Conservation (phyloP, 805 yeast species). For the Candida ovalis region DNA sequence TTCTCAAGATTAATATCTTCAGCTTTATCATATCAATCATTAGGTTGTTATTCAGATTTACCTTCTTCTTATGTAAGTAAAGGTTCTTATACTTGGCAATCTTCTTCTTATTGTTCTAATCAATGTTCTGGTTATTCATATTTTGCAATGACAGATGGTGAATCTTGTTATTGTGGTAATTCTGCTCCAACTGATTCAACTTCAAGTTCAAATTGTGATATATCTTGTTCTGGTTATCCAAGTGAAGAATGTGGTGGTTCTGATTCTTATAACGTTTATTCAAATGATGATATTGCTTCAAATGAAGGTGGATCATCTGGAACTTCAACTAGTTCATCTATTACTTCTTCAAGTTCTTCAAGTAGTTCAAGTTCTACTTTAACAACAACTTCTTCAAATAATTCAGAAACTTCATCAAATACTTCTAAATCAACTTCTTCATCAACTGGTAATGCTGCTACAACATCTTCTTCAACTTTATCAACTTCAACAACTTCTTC, state of each 20-base stretch:
- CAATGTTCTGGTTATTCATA: slow-evolving; percentile 38
- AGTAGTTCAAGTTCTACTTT: slow-evolving; percentile 8
- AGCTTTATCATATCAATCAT: slow-evolving; percentile 4
- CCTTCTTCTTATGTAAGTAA: slow-evolving; percentile 33
- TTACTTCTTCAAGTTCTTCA: slow-evolving; percentile 5
- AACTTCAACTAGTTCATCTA: too few relatives aligned
- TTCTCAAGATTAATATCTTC: background rate
- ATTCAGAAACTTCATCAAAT: slow-evolving; percentile 12
- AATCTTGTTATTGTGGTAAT: slow-evolving; percentile 66
- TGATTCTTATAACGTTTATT: slow-evolving; percentile 43
- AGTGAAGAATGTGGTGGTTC: slow-evolving; percentile 56
- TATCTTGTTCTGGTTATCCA: slow-evolving; percentile 59
- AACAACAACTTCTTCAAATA: slow-evolving; percentile 13
- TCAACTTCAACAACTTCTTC: slow-evolving; percentile 10
- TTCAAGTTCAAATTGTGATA: slow-evolving; percentile 36
- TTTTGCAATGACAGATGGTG: slow-evolving; percentile 52
- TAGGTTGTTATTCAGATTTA: slow-evolving; percentile 40
- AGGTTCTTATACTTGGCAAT: slow-evolving; percentile 55
- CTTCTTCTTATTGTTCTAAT: slow-evolving; percentile 51
- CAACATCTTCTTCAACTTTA: slow-evolving; percentile 1
- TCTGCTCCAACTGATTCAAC: slow-evolving; percentile 29
- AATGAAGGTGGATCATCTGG: slow-evolving; percentile 5
- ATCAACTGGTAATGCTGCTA: slow-evolving; percentile 5
- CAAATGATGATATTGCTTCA: slow-evolving; percentile 31
- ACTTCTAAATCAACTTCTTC: slow-evolving; percentile 2